Conservation (phyloP, 1,139 yeast genomes). For the Lodderomyces margitis region DNA sequence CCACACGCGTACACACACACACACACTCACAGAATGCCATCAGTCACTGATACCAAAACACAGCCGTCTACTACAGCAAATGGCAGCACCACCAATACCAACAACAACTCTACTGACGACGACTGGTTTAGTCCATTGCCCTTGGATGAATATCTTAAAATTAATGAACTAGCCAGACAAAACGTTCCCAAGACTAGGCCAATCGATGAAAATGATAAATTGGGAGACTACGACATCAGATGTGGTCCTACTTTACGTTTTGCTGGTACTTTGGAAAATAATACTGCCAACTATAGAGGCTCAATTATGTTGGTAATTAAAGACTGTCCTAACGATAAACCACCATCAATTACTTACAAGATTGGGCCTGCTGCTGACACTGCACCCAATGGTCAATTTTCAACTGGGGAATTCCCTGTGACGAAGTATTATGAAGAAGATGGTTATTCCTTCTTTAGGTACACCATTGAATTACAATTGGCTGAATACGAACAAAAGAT, state of each 20-base stretch:
- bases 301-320: conserved; percentile 61
- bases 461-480: conserved; percentile 49
- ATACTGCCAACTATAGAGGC: conserved; percentile 55
- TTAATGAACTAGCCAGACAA: conserved; percentile 25
- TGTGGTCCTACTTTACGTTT: conserved; percentile 81
- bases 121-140: conserved; percentile 34
- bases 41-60: background rate
- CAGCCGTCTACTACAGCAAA: background rate
- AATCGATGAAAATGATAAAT: conserved; percentile 19
- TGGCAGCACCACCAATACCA: background rate
- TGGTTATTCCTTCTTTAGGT: conserved; percentile 63
- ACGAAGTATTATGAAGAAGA: conserved; percentile 36
- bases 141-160: conserved; percentile 24
- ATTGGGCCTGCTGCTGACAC: conserved; percentile 35
- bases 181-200: conserved; percentile 16
- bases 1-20: too few relatives aligned
- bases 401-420: conserved; percentile 46
- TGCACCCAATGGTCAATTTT: conserved; percentile 10
- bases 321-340: conserved; percentile 29
- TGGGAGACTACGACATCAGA: conserved; percentile 44
- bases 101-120: conserved; percentile 3
- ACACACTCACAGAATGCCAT: too few relatives aligned
- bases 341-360: conserved; percentile 38
- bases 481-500: conserved; percentile 54
- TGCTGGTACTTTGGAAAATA: conserved; percentile 55